Percentiles rank a stretch among this genome's conserved stretches.
Evolutionary conservation across 805 yeast species (phyloP).

Genomic region (Danielia reshetovae): DNA sequence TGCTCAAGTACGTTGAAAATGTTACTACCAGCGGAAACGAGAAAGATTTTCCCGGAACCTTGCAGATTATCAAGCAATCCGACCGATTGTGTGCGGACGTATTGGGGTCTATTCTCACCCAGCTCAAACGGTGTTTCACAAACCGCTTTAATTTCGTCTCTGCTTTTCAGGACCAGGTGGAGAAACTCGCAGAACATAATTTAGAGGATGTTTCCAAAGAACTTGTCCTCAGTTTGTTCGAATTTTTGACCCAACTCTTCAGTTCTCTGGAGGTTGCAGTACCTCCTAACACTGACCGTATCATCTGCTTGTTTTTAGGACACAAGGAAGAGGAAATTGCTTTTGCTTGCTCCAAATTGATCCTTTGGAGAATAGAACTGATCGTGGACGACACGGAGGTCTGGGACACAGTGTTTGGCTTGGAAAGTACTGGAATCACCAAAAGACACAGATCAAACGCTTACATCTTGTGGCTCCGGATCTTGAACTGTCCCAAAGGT

Average conservation of each 20-base stretch:
- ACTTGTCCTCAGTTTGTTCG: slow-evolving; percentile 21
- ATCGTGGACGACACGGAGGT: slow-evolving; percentile 22
- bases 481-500: slow-evolving; percentile 27
- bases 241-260: slow-evolving; percentile 36
- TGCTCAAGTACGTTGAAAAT: slow-evolving; percentile 3
- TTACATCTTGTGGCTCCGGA: slow-evolving; percentile 54
- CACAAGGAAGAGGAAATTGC: slow-evolving; percentile 37
- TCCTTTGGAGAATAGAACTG: slow-evolving; percentile 52
- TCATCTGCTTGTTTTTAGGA: slow-evolving; percentile 33
- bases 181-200: not conserved
- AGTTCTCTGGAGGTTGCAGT: slow-evolving; percentile 9
- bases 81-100: slow-evolving; percentile 2
- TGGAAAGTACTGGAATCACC: slow-evolving; percentile 24
- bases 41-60: not conserved
- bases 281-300: slow-evolving; percentile 12
- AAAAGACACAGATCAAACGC: slow-evolving; percentile 36
- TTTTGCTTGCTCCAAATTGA: slow-evolving; percentile 30
- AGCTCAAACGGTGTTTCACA: slow-evolving; percentile 4
- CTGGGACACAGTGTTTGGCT: slow-evolving; percentile 45
- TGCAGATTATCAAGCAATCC: slow-evolving; percentile 5
- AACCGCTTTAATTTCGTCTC: slow-evolving; percentile 10
- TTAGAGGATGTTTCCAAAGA: slow-evolving; percentile 10
- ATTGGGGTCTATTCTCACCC: slow-evolving; percentile 2
- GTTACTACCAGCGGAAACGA: slow-evolving; percentile 3
- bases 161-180: slow-evolving; percentile 2